Conservation (phyloP, 2,329 filamentous ascomycete genomes). For the Xylaria digitata region DNA sequence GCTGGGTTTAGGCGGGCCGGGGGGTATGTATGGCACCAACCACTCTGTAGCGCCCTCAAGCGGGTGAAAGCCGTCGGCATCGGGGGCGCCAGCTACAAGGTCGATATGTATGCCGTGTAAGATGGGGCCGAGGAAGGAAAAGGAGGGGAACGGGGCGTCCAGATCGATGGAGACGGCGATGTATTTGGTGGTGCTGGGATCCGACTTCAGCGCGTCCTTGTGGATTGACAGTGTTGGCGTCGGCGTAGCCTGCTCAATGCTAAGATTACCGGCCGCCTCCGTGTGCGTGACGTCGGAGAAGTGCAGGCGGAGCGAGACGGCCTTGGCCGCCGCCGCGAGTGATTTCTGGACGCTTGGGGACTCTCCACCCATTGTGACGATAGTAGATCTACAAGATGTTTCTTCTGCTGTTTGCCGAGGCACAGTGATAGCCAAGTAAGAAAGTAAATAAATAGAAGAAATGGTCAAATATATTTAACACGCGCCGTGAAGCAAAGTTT, state of each 20-base stretch:
- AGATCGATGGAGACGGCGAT: slow-evolving; percentile 31
- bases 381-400: too few relatives aligned
- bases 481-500: not conserved
- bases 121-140: slow-evolving; percentile 30
- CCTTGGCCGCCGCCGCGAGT: slow-evolving; percentile 59
- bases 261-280: slow-evolving; percentile 26
- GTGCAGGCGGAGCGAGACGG: slow-evolving; percentile 31
- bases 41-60: slow-evolving; percentile 29
- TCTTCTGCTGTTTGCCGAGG: not conserved
- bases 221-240: slow-evolving; percentile 32
- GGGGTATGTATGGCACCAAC: slow-evolving; percentile 28
- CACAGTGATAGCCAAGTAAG: not conserved
- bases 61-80: slow-evolving; percentile 33
- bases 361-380: slow-evolving; percentile 56
- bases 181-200: slow-evolving; percentile 33
- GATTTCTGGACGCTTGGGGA: slow-evolving; percentile 78
- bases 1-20: slow-evolving; percentile 36
- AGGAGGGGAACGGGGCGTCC: slow-evolving; percentile 36
- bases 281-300: slow-evolving; percentile 28
- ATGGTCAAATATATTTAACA: not conserved
- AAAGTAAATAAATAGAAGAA: not conserved
- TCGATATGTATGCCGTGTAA: slow-evolving; percentile 36
- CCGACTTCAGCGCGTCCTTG: slow-evolving; percentile 18
- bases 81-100: slow-evolving; percentile 22
- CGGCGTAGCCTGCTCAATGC: slow-evolving; percentile 12